Evolutionary conservation across 441 rosid genomes (phyloP).

Genomic region (Melastoma candidum): DNA sequence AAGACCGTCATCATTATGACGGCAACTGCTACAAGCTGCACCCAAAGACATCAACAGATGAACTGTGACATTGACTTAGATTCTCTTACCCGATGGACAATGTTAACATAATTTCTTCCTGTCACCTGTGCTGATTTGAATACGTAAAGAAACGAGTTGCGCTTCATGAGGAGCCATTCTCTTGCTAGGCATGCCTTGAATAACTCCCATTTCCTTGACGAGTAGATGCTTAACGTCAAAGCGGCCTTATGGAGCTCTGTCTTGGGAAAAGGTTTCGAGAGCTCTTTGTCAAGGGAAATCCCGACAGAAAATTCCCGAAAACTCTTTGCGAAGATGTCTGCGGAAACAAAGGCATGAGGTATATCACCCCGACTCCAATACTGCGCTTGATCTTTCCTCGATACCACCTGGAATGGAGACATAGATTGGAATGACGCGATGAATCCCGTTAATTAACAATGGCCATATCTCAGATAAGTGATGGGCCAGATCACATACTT

Average conservation of each 20-base stretch:
- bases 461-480: neutral
- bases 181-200: slow-evolving; percentile 33
- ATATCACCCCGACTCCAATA: slow-evolving; percentile 26
- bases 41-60: neutral
- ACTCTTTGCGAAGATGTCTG: slow-evolving; percentile 24
- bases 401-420: slow-evolving; percentile 29
- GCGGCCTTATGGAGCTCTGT: slow-evolving; percentile 20
- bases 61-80: neutral
- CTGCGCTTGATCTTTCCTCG: slow-evolving; percentile 47
- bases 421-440: neutral
- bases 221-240: slow-evolving; percentile 25
- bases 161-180: slow-evolving; percentile 45
- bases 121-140: slow-evolving; percentile 39
- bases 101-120: neutral
- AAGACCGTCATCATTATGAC: slow-evolving; percentile 36
- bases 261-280: slow-evolving; percentile 25
- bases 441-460: neutral
- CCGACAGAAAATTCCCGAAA: slow-evolving; percentile 27
- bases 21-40: slow-evolving; percentile 46
- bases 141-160: slow-evolving; percentile 36
- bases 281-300: slow-evolving; percentile 22
- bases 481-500: slow-evolving; percentile 15
- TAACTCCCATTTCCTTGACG: slow-evolving; percentile 36
- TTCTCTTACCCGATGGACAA: neutral
- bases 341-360: slow-evolving; percentile 29